Percentiles rank a stretch among this genome's conserved stretches.
Evolutionary conservation across 176 grass and related monocot genomes (phyloP).

Genomic region (Raddia guianensis): DNA sequence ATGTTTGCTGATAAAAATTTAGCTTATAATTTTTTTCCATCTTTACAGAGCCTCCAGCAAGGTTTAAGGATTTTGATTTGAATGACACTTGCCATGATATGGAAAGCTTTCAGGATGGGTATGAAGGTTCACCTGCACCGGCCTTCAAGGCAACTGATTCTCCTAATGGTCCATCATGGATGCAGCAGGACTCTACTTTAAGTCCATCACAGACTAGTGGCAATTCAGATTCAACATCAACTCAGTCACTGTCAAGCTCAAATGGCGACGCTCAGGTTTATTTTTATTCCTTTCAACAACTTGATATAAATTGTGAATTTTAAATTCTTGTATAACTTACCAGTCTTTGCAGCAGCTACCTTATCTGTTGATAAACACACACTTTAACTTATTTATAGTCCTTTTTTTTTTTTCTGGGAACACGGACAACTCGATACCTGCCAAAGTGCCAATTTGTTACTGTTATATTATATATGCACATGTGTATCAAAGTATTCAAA

Average conservation of each 20-base stretch:
- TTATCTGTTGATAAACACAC: constrained; percentile 10
- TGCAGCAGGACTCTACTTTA: constrained; percentile 62
- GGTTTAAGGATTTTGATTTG: constrained; percentile 93
- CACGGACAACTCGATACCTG: background rate
- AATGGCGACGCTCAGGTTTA: constrained; percentile 91
- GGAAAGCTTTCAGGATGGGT: constrained; percentile 69
- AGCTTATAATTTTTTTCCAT: constrained; percentile 7
- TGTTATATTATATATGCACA: constrained; percentile 1
- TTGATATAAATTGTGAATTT: background rate
- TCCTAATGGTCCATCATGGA: constrained; percentile 74
- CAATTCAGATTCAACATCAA: constrained; percentile 85
- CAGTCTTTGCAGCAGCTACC: background rate
- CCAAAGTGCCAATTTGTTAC: background rate
- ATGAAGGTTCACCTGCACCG: constrained; percentile 39
- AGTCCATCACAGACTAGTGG: constrained; percentile 83
- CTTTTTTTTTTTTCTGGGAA: constrained; percentile 3
- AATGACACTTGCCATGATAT: constrained; percentile 73
- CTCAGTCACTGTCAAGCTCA: constrained; percentile 86
- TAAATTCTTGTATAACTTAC: constrained; percentile 11
- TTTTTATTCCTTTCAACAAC: constrained; percentile 29
- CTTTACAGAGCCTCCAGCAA: constrained; percentile 56
- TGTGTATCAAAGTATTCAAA: background rate
- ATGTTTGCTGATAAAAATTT: constrained; percentile 27
- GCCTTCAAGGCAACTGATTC: constrained; percentile 47
- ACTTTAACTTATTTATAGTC: background rate